Evolutionary conservation across 257 asterid species (phyloP).

Genomic region (Nicotiana tomentosiformis): DNA sequence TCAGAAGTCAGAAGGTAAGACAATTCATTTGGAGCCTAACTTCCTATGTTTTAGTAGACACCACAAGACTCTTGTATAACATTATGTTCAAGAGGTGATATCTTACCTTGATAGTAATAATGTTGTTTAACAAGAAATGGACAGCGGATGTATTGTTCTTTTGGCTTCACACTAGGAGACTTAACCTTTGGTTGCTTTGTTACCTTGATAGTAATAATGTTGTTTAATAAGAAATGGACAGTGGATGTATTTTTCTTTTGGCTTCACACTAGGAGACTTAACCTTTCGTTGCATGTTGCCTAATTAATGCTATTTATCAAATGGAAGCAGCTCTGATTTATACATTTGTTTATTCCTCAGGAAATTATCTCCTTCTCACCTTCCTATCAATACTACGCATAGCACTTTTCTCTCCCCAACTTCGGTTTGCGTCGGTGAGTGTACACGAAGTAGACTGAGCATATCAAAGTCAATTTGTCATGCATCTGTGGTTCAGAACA

Average conservation of each 20-base stretch:
- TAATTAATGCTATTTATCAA: background rate
- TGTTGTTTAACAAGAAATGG: background rate
- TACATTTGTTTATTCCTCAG: conserved; percentile 29
- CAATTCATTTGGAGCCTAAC: background rate
- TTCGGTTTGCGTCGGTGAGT: conserved; percentile 26
- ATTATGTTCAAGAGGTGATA: background rate
- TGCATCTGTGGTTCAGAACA: conserved; percentile 25
- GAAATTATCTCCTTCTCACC: conserved; percentile 40
- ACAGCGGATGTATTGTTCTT: background rate
- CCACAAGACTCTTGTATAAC: background rate
- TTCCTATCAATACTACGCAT: conserved; percentile 22
- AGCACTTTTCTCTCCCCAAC: conserved; percentile 11
- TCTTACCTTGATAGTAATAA: background rate
- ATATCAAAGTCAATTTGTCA: conserved; percentile 11
- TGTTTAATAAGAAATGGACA: background rate
- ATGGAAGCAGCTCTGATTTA: background rate
- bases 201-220: background rate
- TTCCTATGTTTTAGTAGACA: background rate
- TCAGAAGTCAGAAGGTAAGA: background rate
- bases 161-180: background rate
- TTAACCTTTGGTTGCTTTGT: background rate
- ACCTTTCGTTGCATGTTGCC: background rate
- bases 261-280: background rate
- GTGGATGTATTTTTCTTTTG: background rate
- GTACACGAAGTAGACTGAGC: conserved; percentile 11